These are phyloP conservation scores for Penicillium sp. DNA, from an alignment of 2,329 filamentous ascomycete species.

Conservation along the genomic window DNA sequence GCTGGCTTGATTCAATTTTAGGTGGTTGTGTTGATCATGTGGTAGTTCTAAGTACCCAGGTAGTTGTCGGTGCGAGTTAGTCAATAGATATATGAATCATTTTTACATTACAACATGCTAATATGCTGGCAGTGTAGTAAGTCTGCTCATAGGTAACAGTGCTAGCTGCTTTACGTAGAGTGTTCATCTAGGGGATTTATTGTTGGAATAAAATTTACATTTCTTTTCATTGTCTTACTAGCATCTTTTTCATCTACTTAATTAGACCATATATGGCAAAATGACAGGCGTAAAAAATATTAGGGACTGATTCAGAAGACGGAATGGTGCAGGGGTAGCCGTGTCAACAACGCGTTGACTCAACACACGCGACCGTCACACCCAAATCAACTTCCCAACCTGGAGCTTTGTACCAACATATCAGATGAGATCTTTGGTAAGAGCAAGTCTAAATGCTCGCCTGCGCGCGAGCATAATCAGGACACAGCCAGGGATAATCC, in stretches of 20 bases:
- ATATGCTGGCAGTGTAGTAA: too few relatives aligned
- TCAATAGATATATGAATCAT: not conserved
- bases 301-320: not conserved
- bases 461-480: not conserved
- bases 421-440: not conserved
- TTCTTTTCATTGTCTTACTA: too few relatives aligned
- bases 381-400: not conserved
- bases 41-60: not conserved
- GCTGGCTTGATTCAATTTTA: not conserved
- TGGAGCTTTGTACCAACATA: not conserved
- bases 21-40: not conserved
- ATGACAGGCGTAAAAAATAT: too few relatives aligned
- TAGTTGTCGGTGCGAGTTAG: too few relatives aligned
- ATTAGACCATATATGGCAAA: too few relatives aligned
- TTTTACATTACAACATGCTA: not conserved
- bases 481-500: not conserved
- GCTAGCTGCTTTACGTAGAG: too few relatives aligned
- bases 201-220: too few relatives aligned
- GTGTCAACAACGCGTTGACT: not conserved
- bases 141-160: too few relatives aligned
- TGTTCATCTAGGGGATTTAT: too few relatives aligned
- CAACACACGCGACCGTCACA: not conserved
- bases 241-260: too few relatives aligned
- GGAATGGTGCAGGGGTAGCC: not conserved
- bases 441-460: not conserved